Evolutionary conservation across 2,329 filamentous ascomycete genomes (phyloP), one percentile per base, ranked within the genome.

Genomic region (Sordariomycetes sp.): DNA sequence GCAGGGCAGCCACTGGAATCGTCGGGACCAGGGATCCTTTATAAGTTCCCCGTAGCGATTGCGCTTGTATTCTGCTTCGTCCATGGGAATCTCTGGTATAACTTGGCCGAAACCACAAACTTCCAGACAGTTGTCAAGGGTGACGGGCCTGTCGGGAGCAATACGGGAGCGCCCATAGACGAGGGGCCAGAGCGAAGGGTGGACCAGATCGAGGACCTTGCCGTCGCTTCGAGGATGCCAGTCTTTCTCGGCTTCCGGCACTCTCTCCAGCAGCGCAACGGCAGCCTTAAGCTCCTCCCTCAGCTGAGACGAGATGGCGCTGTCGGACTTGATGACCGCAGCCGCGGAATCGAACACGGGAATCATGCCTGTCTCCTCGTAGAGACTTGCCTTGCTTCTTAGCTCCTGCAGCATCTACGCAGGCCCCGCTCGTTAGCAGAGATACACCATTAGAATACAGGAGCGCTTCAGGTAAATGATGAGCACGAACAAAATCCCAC

Each of bases 201-300:
- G 64, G 6, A 80, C 58, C 1, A 76, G 51, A 42, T 79, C 63
- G 1, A 70, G 61, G 3, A 79, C 68, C 39, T 59, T 63, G 1
- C 57, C 47, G 21, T 70, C 50, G 0, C 66, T 70, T 4, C 61
- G 53, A 0, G 74, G 74, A 50, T 79, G 69, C 61, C 66, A 78
- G 44, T 76, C 75, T 17, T 23, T 47, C 2, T 37, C 16, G 0
- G 38, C 35, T 9, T 33, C 34, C 9, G 49, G 47, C 1, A 45
- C 46, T 0, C 39, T 32, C n/a, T 36, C 31, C 0, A 52, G 40
- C 20, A 36, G 40, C 1, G 11, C 21, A n/a, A 53, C 46, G 1
- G 41, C 45, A 6, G 19, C 8, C 1, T 31, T 39, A 0, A 53
- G 39, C 2, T 30, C 24, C 0, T 32, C 3, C 9, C 33, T 38